A percentile compares a stretch with the other conserved stretches of the same genome.
Evolutionary conservation across 805 yeast genomes (phyloP).

Genomic region (Clavispora asparagi): DNA sequence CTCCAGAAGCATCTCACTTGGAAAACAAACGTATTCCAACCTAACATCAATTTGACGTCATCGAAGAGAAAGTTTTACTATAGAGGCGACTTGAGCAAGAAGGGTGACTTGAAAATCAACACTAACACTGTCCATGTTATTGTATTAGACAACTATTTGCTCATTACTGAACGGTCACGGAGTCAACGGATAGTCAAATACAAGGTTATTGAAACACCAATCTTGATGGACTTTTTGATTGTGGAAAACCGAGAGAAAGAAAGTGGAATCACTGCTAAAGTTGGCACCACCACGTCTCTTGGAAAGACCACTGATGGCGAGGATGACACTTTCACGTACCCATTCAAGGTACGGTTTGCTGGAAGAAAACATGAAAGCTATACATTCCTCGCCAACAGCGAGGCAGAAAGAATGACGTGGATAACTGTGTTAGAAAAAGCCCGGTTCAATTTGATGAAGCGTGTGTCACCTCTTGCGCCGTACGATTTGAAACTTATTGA

Average conservation of each 20-base stretch:
- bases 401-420: constrained; percentile 57
- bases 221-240: constrained; percentile 54
- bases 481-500: constrained; percentile 49
- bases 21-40: constrained; percentile 40
- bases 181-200: constrained; percentile 31
- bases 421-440: constrained; percentile 45
- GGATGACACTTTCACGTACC: constrained; percentile 29
- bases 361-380: constrained; percentile 47
- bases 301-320: constrained; percentile 7
- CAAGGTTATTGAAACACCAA: constrained; percentile 41
- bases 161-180: constrained; percentile 55
- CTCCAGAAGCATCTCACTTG: constrained; percentile 51
- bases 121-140: constrained; percentile 48
- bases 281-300: not conserved
- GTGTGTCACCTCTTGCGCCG: constrained; percentile 42
- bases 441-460: constrained; percentile 29
- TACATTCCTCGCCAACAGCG: constrained; percentile 44
- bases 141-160: constrained; percentile 63
- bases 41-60: constrained; percentile 37
- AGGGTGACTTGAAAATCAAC: constrained; percentile 62
- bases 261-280: not conserved
- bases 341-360: constrained; percentile 53
- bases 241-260: constrained; percentile 34
- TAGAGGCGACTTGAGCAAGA: constrained; percentile 54
- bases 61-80: constrained; percentile 51